Conservation (phyloP, 2,329 filamentous ascomycete species). For the Talaromyces atroroseus region DNA sequence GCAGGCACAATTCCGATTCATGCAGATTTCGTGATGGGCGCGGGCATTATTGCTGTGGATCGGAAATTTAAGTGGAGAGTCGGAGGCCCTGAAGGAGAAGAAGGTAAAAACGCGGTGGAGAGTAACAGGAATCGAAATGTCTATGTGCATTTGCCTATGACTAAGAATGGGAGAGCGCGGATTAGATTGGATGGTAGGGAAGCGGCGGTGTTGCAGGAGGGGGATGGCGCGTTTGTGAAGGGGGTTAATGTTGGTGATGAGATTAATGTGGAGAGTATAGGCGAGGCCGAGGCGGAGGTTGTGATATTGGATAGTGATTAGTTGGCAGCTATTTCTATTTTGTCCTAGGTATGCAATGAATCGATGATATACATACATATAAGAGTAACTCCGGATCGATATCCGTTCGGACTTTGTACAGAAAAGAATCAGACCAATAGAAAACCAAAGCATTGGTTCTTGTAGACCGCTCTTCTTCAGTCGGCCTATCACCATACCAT, state of each 20-base stretch:
- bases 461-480: background rate
- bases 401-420: background rate
- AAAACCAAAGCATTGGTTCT: background rate
- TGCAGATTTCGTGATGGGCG: slow-evolving; percentile 77
- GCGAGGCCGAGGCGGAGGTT: slow-evolving; percentile 65
- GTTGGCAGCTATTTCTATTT: slow-evolving; percentile 1
- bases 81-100: slow-evolving; percentile 34
- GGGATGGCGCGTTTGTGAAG: slow-evolving; percentile 74
- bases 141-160: slow-evolving; percentile 76
- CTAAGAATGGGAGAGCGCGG: slow-evolving; percentile 66
- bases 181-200: slow-evolving; percentile 63
- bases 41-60: slow-evolving; percentile 63
- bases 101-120: slow-evolving; percentile 21
- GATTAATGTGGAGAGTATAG: slow-evolving; percentile 61
- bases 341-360: background rate
- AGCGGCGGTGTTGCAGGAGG: slow-evolving; percentile 64
- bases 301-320: slow-evolving; percentile 60
- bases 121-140: slow-evolving; percentile 58
- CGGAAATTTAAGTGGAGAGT: slow-evolving; percentile 66
- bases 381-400: background rate
- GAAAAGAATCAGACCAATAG: background rate
- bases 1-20: slow-evolving; percentile 73
- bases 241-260: slow-evolving; percentile 59
- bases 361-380: no score
- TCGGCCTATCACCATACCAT: background rate